Evolutionary conservation across 352 stramenopile genomes (phyloP).

Genomic region (Pythium myriotylum): DNA sequence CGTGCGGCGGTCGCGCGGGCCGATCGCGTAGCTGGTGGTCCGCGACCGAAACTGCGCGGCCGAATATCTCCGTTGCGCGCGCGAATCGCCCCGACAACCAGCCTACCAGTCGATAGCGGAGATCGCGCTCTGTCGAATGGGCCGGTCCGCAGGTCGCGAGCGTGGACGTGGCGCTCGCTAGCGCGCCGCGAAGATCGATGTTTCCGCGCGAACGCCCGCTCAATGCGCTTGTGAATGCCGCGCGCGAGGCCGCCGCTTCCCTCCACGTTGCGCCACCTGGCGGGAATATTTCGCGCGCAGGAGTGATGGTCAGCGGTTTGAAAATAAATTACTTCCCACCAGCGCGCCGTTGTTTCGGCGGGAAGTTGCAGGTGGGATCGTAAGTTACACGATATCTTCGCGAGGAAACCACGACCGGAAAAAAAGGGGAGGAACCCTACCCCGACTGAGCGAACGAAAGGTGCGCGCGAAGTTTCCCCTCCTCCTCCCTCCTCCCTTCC

Average conservation of each 20-base stretch:
- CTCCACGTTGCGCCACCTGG: slow-evolving; percentile 15
- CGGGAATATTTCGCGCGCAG: slow-evolving; percentile 27
- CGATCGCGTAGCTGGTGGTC: slow-evolving; percentile 2
- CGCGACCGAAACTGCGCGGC: slow-evolving; percentile 5
- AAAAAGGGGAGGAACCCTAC: slow-evolving; percentile 2
- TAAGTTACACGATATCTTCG: slow-evolving; percentile 15
- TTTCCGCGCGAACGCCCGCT: slow-evolving; percentile 11
- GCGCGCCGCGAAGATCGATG: slow-evolving; percentile 23
- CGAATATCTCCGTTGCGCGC: background rate
- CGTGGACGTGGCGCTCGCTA: slow-evolving; percentile 13
- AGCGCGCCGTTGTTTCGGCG: too few relatives aligned
- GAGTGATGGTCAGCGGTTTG: slow-evolving; percentile 25
- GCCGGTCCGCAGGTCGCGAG: background rate
- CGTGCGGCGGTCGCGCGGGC: background rate
- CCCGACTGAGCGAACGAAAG: background rate
- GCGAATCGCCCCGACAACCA: slow-evolving; percentile 2
- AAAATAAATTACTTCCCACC: slow-evolving; percentile 15
- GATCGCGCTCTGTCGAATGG: slow-evolving; percentile 28
- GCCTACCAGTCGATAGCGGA: slow-evolving; percentile 28
- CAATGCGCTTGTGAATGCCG: slow-evolving; percentile 27
- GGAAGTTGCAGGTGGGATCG: background rate
- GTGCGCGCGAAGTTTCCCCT: background rate
- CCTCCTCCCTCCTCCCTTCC: too few relatives aligned
- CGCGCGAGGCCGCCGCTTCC: slow-evolving; percentile 16
- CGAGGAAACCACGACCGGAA: too few relatives aligned